A percentile compares a stretch with the other conserved stretches of the same genome.
phyloP scores from a whole-genome alignment of 352 stramenopile genomes.

The Phytophthora agathidicida region DNA sequence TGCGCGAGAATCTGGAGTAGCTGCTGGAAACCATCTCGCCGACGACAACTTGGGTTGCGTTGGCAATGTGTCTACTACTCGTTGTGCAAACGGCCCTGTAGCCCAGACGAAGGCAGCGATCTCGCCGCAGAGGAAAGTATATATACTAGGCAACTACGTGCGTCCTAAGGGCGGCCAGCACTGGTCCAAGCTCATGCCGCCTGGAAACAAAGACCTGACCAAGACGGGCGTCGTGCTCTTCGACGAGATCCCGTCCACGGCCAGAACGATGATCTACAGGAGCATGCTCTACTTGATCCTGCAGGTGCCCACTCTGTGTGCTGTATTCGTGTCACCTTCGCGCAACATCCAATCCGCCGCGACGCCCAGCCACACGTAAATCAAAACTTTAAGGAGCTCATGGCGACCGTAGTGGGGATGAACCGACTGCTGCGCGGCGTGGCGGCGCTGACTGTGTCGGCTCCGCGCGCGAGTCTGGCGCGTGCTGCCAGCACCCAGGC shows the following conservation, averaged over 20 bases:
- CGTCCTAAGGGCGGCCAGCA: constrained; percentile 79
- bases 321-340: no score
- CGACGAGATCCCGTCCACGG: constrained; percentile 89
- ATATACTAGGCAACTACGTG: constrained; percentile 90
- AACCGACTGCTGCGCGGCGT: constrained; percentile 69
- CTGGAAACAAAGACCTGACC: constrained; percentile 60
- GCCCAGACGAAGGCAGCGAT: no score
- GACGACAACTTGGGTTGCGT: no score
- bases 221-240: constrained; percentile 84
- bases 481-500: constrained; percentile 32
- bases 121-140: no score
- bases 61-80: no score
- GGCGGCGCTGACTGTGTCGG: constrained; percentile 56
- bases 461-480: constrained; percentile 46
- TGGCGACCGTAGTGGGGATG: constrained; percentile 47
- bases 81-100: no score
- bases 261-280: constrained; percentile 92
- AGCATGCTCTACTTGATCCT: constrained; percentile 96
- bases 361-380: constrained; percentile 19
- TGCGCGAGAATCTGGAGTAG: no score
- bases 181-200: constrained; percentile 89
- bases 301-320: constrained; percentile 91
- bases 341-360: no score
- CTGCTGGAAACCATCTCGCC: no score
- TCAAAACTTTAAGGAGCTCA: constrained; percentile 8